Base-by-base conservation (phyloP, 2,329 filamentous ascomycete genomes). In the Colletotrichum agaves region DNA sequence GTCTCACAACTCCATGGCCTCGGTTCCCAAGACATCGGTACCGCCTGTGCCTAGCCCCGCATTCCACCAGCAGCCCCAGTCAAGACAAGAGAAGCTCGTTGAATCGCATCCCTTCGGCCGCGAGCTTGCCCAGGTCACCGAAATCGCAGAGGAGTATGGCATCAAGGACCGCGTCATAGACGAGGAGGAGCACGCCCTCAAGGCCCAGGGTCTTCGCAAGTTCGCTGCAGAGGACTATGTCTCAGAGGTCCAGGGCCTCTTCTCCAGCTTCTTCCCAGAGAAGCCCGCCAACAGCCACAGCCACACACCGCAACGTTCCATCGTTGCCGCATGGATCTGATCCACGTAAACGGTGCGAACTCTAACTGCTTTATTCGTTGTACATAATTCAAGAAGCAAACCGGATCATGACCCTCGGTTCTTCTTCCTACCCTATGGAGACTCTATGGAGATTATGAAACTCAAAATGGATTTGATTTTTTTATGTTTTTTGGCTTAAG, bases 121-220 rank as follows among this genome's bases (percentile, higher is more conserved):
- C 57, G 96, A 99, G 79, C 84, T 98, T 60, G 93, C 93, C 63
- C 92, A 98, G 79, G 93, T 98, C 23, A 93, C 94, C 60, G 96
- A 98, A 79, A 87, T 98, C 15, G 95, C 91, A 0, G 96, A 98
- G 80, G 94, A 98, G 79, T 95, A 93, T 73, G 89, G 89, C 46
- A 84, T 89, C 33, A 80, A 85, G 70, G 76, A 87, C 67, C 84
- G 85, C n/a, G 83, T 89, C 50, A 81, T 90, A 43, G 91, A 94
- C 49, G 91, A 93, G 62, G 93, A 97, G 78, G 86, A 93, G 74
- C 83, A 87, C 71, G 87, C 90, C 67, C 87, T 98, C 75, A 79
- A 85, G 67, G 84, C 86, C 23, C 88, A 88, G 69, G 93, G 93
- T 2, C 85, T 98, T 5, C 85, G 84, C 74, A 91, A 90, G 73